phyloP scores from a whole-genome alignment of 495 filamentous ascomycete genomes.

The Talaromyces ruber region DNA sequence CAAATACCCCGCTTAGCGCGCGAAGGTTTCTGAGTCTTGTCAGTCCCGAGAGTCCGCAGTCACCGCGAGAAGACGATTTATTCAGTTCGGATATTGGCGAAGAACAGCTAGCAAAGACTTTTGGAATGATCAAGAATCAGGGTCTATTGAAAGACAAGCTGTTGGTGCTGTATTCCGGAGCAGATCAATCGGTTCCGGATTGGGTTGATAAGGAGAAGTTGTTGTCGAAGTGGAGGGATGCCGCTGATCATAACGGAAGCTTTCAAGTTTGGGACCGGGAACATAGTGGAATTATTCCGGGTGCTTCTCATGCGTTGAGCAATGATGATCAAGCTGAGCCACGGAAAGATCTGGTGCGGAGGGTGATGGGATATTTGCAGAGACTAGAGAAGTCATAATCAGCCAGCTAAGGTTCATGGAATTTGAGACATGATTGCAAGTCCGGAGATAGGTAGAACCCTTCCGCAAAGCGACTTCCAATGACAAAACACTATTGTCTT shows the following conservation, averaged over 20 bases:
- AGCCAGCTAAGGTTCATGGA: not conserved
- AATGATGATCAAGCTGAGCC: conserved; percentile 38
- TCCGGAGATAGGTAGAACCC: not conserved
- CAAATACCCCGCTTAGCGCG: conserved; percentile 46
- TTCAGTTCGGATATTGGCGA: conserved; percentile 72
- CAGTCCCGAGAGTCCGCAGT: conserved; percentile 38
- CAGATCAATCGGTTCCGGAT: conserved; percentile 61
- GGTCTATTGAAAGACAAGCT: conserved; percentile 42
- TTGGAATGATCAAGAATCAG: conserved; percentile 48
- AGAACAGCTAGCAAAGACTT: conserved; percentile 45
- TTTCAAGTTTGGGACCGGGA: conserved; percentile 25
- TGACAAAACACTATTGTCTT: not conserved
- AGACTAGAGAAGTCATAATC: not conserved
- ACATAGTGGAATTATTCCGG: conserved; percentile 32
- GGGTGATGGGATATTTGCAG: conserved; percentile 22
- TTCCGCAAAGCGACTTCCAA: not conserved
- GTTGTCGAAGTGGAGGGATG: conserved; percentile 56
- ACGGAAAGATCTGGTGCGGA: conserved; percentile 24
- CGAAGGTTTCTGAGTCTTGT: conserved; percentile 60
- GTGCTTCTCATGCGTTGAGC: conserved; percentile 38
- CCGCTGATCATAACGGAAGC: conserved; percentile 23
- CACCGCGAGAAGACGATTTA: conserved; percentile 70
- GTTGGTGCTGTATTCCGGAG: conserved; percentile 52
- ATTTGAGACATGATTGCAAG: not conserved
- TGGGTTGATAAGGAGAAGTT: conserved; percentile 55